Evolutionary conservation across 495 filamentous ascomycete genomes (phyloP).

Genomic region (Penicillium cinerascens): DNA sequence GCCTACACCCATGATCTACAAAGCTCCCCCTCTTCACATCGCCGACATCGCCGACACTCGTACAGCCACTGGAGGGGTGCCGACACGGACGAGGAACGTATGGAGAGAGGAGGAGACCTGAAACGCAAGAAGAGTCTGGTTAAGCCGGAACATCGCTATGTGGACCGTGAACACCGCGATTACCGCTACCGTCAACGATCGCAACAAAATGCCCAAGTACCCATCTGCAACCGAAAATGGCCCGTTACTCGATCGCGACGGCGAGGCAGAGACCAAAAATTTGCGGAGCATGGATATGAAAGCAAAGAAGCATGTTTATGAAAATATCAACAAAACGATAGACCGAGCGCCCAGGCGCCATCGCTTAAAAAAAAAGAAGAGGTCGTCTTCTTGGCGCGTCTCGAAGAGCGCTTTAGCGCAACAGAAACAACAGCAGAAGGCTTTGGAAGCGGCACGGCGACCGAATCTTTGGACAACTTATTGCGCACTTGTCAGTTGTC

Average conservation of each 20-base stretch:
- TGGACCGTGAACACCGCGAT: slow-evolving; percentile 82
- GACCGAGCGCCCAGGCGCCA: slow-evolving; percentile 43
- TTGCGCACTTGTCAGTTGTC: slow-evolving; percentile 89
- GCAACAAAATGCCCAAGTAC: slow-evolving; percentile 72
- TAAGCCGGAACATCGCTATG: slow-evolving; percentile 78
- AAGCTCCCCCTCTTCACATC: slow-evolving; percentile 34
- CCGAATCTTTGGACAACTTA: slow-evolving; percentile 94
- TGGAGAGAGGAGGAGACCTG: slow-evolving; percentile 29
- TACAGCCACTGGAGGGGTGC: slow-evolving; percentile 30
- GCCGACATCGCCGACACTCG: slow-evolving; percentile 31
- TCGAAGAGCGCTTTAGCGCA: slow-evolving; percentile 49
- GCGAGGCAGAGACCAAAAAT: slow-evolving; percentile 53
- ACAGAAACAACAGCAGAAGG: slow-evolving; percentile 60
- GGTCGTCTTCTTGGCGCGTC: slow-evolving; percentile 48
- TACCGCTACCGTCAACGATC: slow-evolving; percentile 86
- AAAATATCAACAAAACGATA: slow-evolving; percentile 46
- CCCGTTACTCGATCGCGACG: slow-evolving; percentile 70
- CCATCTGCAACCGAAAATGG: slow-evolving; percentile 92
- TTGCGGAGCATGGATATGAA: slow-evolving; percentile 55
- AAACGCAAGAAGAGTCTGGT: slow-evolving; percentile 80
- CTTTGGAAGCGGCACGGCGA: slow-evolving; percentile 65
- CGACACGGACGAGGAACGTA: slow-evolving; percentile 40
- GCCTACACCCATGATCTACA: slow-evolving; percentile 45
- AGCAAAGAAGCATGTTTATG: slow-evolving; percentile 34
- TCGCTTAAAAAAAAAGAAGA: slow-evolving; percentile 45